phyloP scores from a whole-genome alignment of 495 filamentous ascomycete species.

The Podospora pseudopauciseta region DNA sequence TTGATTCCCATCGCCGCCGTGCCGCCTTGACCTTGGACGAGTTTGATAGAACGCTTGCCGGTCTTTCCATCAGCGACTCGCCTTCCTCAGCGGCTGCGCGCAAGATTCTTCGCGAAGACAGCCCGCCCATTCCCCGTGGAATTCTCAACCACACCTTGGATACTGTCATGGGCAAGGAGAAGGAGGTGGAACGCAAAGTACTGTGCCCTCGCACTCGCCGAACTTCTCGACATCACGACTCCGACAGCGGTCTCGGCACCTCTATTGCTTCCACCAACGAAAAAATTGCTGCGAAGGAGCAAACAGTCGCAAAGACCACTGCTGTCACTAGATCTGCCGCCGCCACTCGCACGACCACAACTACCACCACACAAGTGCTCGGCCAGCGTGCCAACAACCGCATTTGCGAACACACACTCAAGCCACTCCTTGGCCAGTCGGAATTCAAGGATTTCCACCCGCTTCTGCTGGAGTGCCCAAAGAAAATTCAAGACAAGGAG shows the following conservation, averaged over 20 bases:
- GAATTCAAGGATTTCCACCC: conserved; percentile 72
- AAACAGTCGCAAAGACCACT: conserved; percentile 34
- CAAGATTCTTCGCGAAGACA: conserved; percentile 44
- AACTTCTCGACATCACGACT: conserved; percentile 52
- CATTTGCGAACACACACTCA: conserved; percentile 52
- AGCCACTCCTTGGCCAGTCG: conserved; percentile 48
- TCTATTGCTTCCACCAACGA: conserved; percentile 47
- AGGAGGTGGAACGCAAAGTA: conserved; percentile 41
- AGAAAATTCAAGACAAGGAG: conserved; percentile 71
- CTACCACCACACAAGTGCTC: conserved; percentile 40
- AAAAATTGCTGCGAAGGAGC: conserved; percentile 24
- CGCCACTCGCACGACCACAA: conserved; percentile 37
- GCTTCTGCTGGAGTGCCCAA: conserved; percentile 68
- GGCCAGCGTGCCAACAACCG: conserved; percentile 50
- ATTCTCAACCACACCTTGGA: conserved; percentile 48
- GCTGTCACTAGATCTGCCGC: conserved; percentile 51
- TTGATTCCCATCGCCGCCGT: conserved; percentile 53
- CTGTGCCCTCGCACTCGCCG: conserved; percentile 51
- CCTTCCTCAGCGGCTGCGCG: conserved; percentile 23
- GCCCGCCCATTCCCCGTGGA: conserved; percentile 48
- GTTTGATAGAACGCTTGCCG: conserved; percentile 47
- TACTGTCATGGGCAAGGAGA: conserved; percentile 38
- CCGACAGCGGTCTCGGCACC: conserved; percentile 59
- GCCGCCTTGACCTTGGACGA: conserved; percentile 48
- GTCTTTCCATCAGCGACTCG: conserved; percentile 29